A percentile compares a stretch with the other conserved stretches of the same genome.
Conservation (phyloP, 2,329 filamentous ascomycete species). For the Xylariaceae sp. region DNA sequence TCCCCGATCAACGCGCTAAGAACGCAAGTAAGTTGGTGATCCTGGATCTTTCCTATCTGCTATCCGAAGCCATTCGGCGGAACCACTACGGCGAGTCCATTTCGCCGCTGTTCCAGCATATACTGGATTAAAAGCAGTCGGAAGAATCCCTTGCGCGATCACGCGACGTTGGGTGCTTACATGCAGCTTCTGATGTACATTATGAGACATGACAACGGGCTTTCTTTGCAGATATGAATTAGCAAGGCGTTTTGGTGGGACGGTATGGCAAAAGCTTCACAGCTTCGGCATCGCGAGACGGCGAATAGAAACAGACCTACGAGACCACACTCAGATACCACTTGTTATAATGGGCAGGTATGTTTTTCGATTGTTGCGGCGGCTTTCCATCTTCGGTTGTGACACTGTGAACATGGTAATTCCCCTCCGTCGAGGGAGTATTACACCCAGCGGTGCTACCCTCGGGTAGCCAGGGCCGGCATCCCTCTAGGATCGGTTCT, state of each 20-base stretch:
- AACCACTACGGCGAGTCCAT: constrained; percentile 95
- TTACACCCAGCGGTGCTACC: constrained; percentile 65
- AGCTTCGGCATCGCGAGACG: constrained; percentile 10
- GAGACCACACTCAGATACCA: constrained; percentile 28
- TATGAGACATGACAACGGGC: constrained; percentile 26
- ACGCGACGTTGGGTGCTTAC: constrained; percentile 21
- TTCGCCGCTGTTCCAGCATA: constrained; percentile 63
- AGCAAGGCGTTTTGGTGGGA: constrained; percentile 28
- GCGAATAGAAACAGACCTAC: constrained; percentile 22
- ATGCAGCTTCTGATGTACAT: constrained; percentile 19
- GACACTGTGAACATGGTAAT: constrained; percentile 9
- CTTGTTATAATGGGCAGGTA: constrained; percentile 26
- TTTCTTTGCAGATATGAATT: constrained; percentile 19
- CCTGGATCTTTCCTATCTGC: constrained; percentile 79
- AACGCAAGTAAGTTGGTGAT: constrained; percentile 78
- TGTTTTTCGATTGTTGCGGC: constrained; percentile 18
- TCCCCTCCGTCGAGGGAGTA: background rate
- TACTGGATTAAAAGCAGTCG: constrained; percentile 45
- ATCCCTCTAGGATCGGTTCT: constrained; percentile 62
- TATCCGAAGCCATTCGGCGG: constrained; percentile 87
- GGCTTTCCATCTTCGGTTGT: background rate
- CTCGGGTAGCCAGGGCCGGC: constrained; percentile 66
- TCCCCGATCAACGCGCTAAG: constrained; percentile 65
- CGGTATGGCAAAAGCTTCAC: constrained; percentile 17
- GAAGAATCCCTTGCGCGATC: constrained; percentile 8